These are phyloP conservation scores for Thalassiosira ordinaria DNA, from an alignment of 352 stramenopile genomes.

Conservation along the genomic window DNA sequence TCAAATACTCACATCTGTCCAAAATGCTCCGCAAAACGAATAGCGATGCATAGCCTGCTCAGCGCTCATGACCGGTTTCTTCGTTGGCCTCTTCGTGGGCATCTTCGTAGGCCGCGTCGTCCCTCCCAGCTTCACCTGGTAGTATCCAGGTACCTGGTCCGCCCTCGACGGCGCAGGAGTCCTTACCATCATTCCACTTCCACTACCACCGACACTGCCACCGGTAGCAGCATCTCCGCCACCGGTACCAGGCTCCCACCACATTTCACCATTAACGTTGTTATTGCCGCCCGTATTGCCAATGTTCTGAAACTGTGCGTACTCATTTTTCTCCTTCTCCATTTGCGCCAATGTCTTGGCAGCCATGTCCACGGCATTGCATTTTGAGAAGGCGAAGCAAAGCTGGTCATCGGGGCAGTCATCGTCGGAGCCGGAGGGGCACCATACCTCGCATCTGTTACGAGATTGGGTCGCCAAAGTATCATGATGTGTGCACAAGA, in stretches of 20 bases:
- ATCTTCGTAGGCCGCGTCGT: conserved; percentile 25
- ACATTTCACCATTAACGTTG: background rate
- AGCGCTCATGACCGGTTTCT: conserved; percentile 49
- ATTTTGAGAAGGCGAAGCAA: conserved; percentile 64
- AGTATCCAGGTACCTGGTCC: conserved; percentile 45
- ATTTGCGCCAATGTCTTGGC: conserved; percentile 54
- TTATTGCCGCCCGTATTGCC: background rate
- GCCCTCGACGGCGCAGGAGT: conserved; percentile 9
- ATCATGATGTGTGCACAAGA: too few species aligned
- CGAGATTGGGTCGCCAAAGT: background rate
- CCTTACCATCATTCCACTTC: too few species aligned
- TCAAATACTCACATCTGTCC: conserved; percentile 56
- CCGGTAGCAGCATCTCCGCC: background rate
- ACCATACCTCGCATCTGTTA: conserved; percentile 61
- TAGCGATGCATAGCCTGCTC: conserved; percentile 64
- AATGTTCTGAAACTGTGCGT: conserved; percentile 6
- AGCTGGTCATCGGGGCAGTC: conserved; percentile 61
- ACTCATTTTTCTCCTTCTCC: conserved; percentile 38
- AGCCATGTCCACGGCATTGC: conserved; percentile 57
- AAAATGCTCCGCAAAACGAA: conserved; percentile 60
- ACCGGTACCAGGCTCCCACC: conserved; percentile 24
- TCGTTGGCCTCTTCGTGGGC: conserved; percentile 51
- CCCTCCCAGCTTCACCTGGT: conserved; percentile 37
- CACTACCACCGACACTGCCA: too few species aligned
- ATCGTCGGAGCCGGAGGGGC: conserved; percentile 60